phyloP scores from a whole-genome alignment of 306 rosid species.

The Pyrus bretschneideri region DNA sequence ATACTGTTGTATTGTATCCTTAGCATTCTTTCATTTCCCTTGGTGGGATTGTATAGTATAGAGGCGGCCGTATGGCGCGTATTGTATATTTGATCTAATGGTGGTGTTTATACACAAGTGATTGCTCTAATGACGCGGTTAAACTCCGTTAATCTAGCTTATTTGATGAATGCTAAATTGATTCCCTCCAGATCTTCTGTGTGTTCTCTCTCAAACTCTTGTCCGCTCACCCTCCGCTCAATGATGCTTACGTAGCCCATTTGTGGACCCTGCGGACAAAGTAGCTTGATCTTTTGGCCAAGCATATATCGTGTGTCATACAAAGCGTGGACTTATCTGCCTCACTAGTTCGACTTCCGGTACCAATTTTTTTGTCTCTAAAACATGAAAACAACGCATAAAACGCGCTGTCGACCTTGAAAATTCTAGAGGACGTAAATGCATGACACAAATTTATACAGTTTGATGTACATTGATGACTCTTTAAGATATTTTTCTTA shows the following conservation, averaged over 20 bases:
- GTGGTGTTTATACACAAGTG: not conserved
- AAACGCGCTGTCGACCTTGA: no score
- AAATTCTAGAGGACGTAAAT: no score
- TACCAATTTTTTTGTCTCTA: not conserved
- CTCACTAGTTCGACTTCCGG: not conserved
- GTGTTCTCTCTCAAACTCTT: not conserved
- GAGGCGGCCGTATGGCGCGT: not conserved
- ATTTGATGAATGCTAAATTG: not conserved
- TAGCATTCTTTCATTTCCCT: slow-evolving; percentile 4
- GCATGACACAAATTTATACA: not conserved
- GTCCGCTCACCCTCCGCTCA: not conserved
- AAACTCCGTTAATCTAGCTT: not conserved
- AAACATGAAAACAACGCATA: no score
- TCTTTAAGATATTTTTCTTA: not conserved
- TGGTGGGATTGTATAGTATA: not conserved
- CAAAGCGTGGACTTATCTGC: not conserved
- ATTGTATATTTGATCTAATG: not conserved
- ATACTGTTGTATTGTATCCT: not conserved
- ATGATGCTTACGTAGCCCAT: not conserved
- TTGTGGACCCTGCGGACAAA: not conserved
- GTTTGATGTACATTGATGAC: not conserved
- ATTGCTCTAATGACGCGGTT: not conserved
- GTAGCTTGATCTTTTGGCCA: not conserved
- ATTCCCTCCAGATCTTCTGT: not conserved
- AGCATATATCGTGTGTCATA: not conserved